Percentiles rank a stretch among this genome's conserved stretches.
phyloP scores from a whole-genome alignment of 2,329 filamentous ascomycete species.

The Diaporthe ampelina region DNA sequence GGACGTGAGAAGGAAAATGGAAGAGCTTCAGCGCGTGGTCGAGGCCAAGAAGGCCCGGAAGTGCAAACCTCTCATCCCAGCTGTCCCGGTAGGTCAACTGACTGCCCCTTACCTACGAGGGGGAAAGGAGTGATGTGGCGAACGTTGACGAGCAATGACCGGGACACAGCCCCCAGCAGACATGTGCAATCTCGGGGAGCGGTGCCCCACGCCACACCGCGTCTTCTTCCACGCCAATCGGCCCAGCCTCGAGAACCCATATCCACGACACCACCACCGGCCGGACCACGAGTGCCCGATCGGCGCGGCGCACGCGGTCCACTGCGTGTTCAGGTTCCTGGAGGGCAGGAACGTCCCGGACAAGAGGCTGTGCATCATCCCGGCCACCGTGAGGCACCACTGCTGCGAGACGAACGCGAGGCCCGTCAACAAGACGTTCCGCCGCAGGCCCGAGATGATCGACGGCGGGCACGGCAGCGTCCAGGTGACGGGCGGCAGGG shows the following conservation, averaged over 20 bases:
- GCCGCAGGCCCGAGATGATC: constrained; percentile 1
- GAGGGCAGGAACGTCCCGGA: not conserved
- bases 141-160: not conserved
- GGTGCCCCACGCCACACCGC: constrained; percentile 35
- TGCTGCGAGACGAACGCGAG: constrained; percentile 36
- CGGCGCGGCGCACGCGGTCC: constrained; percentile 34
- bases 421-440: constrained; percentile 32
- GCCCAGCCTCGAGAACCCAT: constrained; percentile 27
- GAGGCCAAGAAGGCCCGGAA: constrained; percentile 22
- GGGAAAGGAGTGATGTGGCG: not conserved
- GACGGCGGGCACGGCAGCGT: constrained; percentile 20
- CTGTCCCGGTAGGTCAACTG: constrained; percentile 10
- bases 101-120: not conserved
- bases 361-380: constrained; percentile 32
- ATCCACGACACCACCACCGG: constrained; percentile 35
- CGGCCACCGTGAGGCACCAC: constrained; percentile 30
- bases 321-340: constrained; percentile 37
- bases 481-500: constrained; percentile 18
- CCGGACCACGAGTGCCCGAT: constrained; percentile 32
- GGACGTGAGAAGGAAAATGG: constrained; percentile 1
- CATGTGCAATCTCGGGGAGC: constrained; percentile 31
- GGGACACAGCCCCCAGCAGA: not conserved
- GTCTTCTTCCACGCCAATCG: constrained; percentile 35
- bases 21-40: constrained; percentile 24
- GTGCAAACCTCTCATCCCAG: constrained; percentile 5